Evolutionary conservation across 345 rosid species (phyloP), one percentile per base, ranked within the genome.

Genomic region (Angophora floribunda): DNA sequence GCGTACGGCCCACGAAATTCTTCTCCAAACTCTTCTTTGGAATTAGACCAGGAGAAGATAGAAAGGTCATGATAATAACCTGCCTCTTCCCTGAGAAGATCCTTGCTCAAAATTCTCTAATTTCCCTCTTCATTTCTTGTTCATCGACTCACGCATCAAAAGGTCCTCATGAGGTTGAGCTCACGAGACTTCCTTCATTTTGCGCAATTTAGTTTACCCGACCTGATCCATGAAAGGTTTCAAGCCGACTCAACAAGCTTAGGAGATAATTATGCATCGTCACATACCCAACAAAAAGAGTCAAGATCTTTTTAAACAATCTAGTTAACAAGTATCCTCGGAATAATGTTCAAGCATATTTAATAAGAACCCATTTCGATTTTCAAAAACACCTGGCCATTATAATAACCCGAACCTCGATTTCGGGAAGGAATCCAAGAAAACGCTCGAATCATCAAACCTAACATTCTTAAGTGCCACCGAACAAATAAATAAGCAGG

Each of bases 261-360:
- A 3, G 44, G 79, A 67, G 22, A 67, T 2, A 32, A 17, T 7
- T 7, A 7, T 3, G 80, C 44, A 70, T 9, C 24, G 0, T 70
- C 13, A 16, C 1, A 1, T 9, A 9, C 80, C 80, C 47, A 17
- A 70, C 26, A 17, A 70, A 67, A 15, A 36, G n/a, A 1, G 26
- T 1, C 0, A 47, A 41, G 17, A 4, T 0, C 4, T 17, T 32
- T 17, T 32, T 7, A 13, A 17, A 2, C 3, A 5, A 4, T 16
- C 24, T 15, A 1, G 24, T 70, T 16, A 17, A 70, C 6, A 41
- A 70, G 24, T 10, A 4, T 6, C 11, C 2, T 0, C 0, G 2
- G 2, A 11, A 19, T 7, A 10, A 5, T 13, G 7, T 9, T 9
- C 36, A 9, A 19, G 26, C 82, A 17, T 4, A 9, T 75, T 75